Evolutionary conservation across 352 stramenopile genomes (phyloP).

Genomic region (Globisporangium yorkense): DNA sequence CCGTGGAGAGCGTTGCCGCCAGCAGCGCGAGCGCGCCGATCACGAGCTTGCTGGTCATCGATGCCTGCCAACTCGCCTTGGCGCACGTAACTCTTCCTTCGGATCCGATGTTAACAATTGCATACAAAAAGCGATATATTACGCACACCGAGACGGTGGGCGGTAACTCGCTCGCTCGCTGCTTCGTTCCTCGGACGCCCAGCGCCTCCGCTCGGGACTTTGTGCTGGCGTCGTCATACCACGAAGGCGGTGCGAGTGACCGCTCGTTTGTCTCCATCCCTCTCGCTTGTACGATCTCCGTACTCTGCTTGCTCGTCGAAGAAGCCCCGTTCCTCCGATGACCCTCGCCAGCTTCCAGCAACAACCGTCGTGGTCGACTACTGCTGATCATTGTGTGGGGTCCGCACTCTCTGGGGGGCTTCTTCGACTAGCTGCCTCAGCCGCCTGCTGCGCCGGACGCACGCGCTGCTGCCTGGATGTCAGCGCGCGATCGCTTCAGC

Average conservation of each 20-base stretch:
- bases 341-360: background rate
- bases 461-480: constrained; percentile 34
- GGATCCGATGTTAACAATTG: background rate
- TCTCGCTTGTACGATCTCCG: background rate
- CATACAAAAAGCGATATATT: background rate
- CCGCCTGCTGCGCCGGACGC: constrained; percentile 25
- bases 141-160: background rate
- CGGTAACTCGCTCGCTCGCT: background rate
- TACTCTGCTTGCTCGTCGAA: background rate
- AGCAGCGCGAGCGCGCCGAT: constrained; percentile 48
- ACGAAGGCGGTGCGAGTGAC: constrained; percentile 10
- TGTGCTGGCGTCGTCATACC: constrained; percentile 30
- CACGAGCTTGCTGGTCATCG: constrained; percentile 31
- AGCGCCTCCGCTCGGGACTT: constrained; percentile 23
- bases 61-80: background rate
- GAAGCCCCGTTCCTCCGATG: background rate
- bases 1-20: constrained; percentile 41
- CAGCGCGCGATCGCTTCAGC: constrained; percentile 15
- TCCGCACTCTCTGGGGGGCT: background rate
- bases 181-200: constrained; percentile 20
- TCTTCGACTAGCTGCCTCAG: constrained; percentile 16
- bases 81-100: too few species aligned
- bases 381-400: too few species aligned
- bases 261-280: background rate
- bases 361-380: too few species aligned